These are phyloP conservation scores for Arachnopeziza araneosa DNA, from an alignment of 2,329 filamentous ascomycete species.

Conservation along the genomic window DNA sequence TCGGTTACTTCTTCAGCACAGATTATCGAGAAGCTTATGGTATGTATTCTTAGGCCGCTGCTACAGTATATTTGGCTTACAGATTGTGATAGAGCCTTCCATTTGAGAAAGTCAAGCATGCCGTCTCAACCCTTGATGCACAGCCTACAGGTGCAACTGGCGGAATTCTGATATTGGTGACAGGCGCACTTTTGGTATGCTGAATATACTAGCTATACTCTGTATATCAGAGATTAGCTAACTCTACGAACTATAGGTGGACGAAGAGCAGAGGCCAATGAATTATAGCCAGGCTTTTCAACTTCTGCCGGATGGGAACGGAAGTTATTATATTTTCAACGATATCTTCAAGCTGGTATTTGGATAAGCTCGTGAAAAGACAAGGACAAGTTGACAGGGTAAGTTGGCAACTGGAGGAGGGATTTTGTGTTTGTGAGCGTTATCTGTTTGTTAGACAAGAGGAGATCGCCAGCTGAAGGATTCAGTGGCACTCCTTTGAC, in stretches of 20 bases:
- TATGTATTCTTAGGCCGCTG: slow-evolving; percentile 39
- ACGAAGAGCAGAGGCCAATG: slow-evolving; percentile 81
- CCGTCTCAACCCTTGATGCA: slow-evolving; percentile 71
- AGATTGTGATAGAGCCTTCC: slow-evolving; percentile 55
- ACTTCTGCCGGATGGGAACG: slow-evolving; percentile 60
- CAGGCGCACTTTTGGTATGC: slow-evolving; percentile 75
- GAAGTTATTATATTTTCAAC: slow-evolving; percentile 84
- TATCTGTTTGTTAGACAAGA: not conserved
- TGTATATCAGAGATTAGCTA: slow-evolving; percentile 5
- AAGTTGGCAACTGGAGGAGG: not conserved
- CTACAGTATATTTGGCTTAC: not conserved
- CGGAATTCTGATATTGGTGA: slow-evolving; percentile 81
- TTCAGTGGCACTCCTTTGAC: not conserved
- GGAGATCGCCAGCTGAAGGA: not conserved
- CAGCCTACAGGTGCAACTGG: slow-evolving; percentile 67
- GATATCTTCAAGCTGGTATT: slow-evolving; percentile 92
- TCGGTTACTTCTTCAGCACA: slow-evolving; percentile 55
- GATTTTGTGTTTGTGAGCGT: not conserved
- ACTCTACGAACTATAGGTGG: slow-evolving; percentile 52
- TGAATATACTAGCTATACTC: not conserved
- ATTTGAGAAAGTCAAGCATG: slow-evolving; percentile 76
- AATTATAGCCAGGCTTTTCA: slow-evolving; percentile 89
- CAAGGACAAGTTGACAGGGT: not conserved
- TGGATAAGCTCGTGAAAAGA: slow-evolving; percentile 25
- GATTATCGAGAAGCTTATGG: slow-evolving; percentile 78